Conservation (phyloP, 148 eudicot species). For the Salicornia ramosissima region DNA sequence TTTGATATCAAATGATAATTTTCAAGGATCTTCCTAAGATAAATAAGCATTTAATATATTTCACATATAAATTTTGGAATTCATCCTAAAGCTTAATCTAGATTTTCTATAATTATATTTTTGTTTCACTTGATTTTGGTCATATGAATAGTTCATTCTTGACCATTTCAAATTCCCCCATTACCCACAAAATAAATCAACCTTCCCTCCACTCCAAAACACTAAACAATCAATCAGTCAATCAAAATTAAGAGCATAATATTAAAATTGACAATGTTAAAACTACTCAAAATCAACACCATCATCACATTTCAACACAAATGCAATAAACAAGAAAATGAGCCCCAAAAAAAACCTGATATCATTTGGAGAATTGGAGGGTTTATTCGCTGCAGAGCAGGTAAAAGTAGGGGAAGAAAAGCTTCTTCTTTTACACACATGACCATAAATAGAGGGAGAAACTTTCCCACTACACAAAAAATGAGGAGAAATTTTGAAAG, state of each 20-base stretch:
- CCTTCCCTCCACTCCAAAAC: neutral
- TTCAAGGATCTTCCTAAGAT: too few relatives aligned
- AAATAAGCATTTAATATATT: too few relatives aligned
- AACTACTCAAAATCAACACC: neutral
- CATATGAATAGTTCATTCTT: neutral
- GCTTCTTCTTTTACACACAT: neutral
- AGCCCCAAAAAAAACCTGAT: slow-evolving; percentile 38
- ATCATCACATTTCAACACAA: neutral
- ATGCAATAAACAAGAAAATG: neutral
- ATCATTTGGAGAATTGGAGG: slow-evolving; percentile 43
- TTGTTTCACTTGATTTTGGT: neutral
- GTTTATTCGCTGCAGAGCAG: slow-evolving; percentile 59
- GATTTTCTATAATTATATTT: neutral
- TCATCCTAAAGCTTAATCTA: neutral
- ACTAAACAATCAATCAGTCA: neutral
- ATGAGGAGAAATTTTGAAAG: slow-evolving; percentile 4
- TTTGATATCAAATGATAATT: too few relatives aligned
- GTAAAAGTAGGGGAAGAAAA: slow-evolving; percentile 21
- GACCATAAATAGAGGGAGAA: slow-evolving; percentile 12
- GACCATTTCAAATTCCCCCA: neutral
- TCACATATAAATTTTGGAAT: too few relatives aligned
- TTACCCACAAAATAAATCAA: neutral
- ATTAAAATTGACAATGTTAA: neutral
- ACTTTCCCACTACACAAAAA: slow-evolving; percentile 1
- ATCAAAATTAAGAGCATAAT: neutral